phyloP scores from a whole-genome alignment of 2,329 filamentous ascomycete species.

The Phialophora verrucosa region DNA sequence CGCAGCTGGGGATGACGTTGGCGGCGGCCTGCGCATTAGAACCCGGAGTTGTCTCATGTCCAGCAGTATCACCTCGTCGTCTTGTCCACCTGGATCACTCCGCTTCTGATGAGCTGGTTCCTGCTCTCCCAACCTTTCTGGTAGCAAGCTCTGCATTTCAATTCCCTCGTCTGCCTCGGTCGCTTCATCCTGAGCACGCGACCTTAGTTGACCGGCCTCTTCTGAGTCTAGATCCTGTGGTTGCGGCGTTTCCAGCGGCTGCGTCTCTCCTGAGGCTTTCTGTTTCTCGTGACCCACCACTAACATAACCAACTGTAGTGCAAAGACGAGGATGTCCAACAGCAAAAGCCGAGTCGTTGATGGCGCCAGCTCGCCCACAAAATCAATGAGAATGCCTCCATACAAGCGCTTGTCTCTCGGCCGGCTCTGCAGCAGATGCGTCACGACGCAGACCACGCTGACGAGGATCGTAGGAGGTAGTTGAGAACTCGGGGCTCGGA shows the following conservation, averaged over 20 bases:
- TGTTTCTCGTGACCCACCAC: constrained; percentile 60
- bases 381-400: constrained; percentile 68
- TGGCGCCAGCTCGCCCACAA: constrained; percentile 66
- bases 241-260: constrained; percentile 17
- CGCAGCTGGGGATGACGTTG: constrained; percentile 13
- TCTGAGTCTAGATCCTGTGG: constrained; percentile 64
- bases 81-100: constrained; percentile 9
- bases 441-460: constrained; percentile 62
- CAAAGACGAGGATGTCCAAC: constrained; percentile 60
- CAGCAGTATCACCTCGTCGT: constrained; percentile 31
- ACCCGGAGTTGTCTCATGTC: constrained; percentile 27
- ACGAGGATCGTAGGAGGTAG: constrained; percentile 59
- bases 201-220: constrained; percentile 55
- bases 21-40: constrained; percentile 25
- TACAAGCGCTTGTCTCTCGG: constrained; percentile 61
- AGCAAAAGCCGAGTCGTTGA: constrained; percentile 59
- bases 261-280: constrained; percentile 44
- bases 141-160: constrained; percentile 34
- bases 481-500: constrained; percentile 63
- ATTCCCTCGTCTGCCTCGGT: constrained; percentile 29
- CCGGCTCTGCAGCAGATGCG: constrained; percentile 61
- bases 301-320: constrained; percentile 64
- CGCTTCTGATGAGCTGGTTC: constrained; percentile 3
- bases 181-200: constrained; percentile 10
- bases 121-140: constrained; percentile 14